Evolutionary conservation across 1,139 yeast genomes (phyloP), one percentile per base, ranked within the genome.

Genomic region (Candida labiduridarum): DNA sequence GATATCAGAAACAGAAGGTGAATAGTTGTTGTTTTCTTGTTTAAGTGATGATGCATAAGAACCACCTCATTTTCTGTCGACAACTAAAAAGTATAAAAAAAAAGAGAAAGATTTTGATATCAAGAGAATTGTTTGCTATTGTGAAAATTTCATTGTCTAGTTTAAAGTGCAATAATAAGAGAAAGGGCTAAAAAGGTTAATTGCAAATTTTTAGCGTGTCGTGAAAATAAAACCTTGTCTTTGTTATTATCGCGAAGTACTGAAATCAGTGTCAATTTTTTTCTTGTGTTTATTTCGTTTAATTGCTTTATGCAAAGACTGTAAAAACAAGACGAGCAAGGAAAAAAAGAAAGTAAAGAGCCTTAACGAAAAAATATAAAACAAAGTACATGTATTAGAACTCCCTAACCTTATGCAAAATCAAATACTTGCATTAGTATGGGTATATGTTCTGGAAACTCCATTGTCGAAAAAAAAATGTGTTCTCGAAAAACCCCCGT

Each of bases 351-450:
- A 35, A 35, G 22, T 11, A 38, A 12, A 22, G 12, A 38, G 9
- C 18, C 22, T 38, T 38, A 29, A 38, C 41, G 29, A 38, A 4
- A n/a, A 38, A 12, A 38, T 19, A 22, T 12, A 22, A 22, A 38
- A 19, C 16, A 38, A 38, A 22, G 18, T 4, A n/a, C 30, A 19
- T 38, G 30, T 36, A 38, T 10, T 19, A 12, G 31, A 22, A 38
- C 30, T 38, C 31, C 41, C 30, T 12, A 22, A 38, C 30, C 15
- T 19, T 38, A 38, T 38, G 41, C 41, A 38, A 38, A 11, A 34
- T 34, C 11, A 34, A 15, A 2, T n/a, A 34, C 35, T 14, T 31
- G 14, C 35, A 7, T 31, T 31, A 31, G 11, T 12, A 25, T 25
- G 29, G 9, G 9, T 25, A 25, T 31, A 6, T 14, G 15, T 6